Conservation (phyloP, 345 rosid species). For the Anacardium occidentale region DNA sequence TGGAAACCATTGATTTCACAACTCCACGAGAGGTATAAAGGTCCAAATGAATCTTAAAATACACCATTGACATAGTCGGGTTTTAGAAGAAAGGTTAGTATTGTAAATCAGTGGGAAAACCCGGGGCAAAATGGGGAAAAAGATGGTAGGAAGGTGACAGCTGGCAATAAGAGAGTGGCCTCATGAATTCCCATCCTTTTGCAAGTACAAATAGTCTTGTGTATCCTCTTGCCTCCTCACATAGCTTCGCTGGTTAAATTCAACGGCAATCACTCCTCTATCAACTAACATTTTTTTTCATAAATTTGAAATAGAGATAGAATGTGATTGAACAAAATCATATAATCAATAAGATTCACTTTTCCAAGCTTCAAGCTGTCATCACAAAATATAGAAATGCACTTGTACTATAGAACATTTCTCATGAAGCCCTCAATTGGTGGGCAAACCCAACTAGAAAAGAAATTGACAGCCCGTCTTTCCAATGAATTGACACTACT, state of each 20-base stretch:
- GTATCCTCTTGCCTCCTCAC: constrained; percentile 16
- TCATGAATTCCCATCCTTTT: too few species aligned
- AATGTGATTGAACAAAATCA: too few species aligned
- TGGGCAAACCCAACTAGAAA: background rate
- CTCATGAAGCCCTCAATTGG: background rate
- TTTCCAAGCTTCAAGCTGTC: too few species aligned
- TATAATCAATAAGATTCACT: too few species aligned
- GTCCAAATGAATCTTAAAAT: too few species aligned
- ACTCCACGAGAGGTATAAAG: too few species aligned
- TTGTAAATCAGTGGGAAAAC: too few species aligned
- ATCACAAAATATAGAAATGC: too few species aligned
- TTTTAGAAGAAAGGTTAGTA: background rate
- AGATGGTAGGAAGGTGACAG: constrained; percentile 27
- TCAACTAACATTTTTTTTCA: background rate
- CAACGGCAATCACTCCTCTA: constrained; percentile 24
- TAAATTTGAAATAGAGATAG: too few species aligned
- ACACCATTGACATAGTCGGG: too few species aligned
- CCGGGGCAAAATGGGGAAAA: constrained; percentile 21
- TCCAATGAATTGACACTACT: background rate
- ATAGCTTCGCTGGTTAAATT: constrained; percentile 45
- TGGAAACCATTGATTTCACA: too few species aligned
- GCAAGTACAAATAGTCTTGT: background rate
- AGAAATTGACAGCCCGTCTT: background rate
- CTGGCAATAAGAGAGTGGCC: constrained; percentile 29
- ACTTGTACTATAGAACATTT: too few species aligned